Conservation (phyloP, 805 yeast genomes). For the Pichia cabralensis region DNA sequence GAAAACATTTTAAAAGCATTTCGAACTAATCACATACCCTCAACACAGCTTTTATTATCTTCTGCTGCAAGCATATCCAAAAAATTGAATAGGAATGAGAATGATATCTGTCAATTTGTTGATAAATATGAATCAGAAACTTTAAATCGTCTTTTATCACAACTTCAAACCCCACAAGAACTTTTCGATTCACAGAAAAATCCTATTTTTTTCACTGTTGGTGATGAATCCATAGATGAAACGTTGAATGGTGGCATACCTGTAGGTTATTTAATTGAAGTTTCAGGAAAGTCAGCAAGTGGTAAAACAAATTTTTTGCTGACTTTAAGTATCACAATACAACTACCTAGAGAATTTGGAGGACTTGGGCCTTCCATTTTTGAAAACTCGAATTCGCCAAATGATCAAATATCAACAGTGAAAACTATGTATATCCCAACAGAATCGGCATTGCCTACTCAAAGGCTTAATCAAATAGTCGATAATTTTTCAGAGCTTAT, state of each 20-base stretch:
- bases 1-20: conserved; percentile 22
- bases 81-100: conserved; percentile 24
- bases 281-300: conserved; percentile 75
- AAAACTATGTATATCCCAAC: conserved; percentile 69
- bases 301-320: conserved; percentile 79
- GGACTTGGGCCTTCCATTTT: conserved; percentile 32
- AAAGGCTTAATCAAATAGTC: conserved; percentile 43
- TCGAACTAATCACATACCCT: conserved; percentile 24
- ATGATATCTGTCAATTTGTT: conserved; percentile 21
- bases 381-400: neutral
- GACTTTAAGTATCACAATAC: conserved; percentile 55
- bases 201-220: conserved; percentile 34
- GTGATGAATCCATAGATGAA: conserved; percentile 40
- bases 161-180: neutral
- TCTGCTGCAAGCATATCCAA: conserved; percentile 26
- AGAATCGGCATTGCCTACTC: conserved; percentile 63
- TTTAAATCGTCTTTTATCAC: neutral
- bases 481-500: conserved; percentile 22
- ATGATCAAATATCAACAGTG: conserved; percentile 8
- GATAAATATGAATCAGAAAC: conserved; percentile 9
- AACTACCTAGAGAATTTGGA: conserved; percentile 35
- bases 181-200: neutral
- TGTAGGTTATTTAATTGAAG: conserved; percentile 52
- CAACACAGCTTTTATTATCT: conserved; percentile 32
- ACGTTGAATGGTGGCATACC: conserved; percentile 43